Conservation (phyloP, 2,329 filamentous ascomycete genomes). For the Claviceps pusilla region DNA sequence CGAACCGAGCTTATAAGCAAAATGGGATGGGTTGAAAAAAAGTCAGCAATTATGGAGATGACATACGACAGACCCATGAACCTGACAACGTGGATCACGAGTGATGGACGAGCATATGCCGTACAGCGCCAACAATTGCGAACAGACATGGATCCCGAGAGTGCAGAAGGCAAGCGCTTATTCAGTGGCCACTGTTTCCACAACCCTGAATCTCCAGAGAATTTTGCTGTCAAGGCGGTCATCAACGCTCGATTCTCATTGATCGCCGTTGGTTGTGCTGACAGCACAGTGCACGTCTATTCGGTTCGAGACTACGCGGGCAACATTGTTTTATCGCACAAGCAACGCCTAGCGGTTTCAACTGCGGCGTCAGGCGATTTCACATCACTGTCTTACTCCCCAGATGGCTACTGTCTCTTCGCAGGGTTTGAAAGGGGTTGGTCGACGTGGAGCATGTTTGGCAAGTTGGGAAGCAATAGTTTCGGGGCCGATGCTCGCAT, state of each 20-base stretch:
- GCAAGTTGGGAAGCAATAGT: slow-evolving; percentile 72
- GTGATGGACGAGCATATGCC: slow-evolving; percentile 75
- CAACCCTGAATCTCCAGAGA: slow-evolving; percentile 42
- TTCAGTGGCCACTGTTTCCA: slow-evolving; percentile 93
- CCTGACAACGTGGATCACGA: slow-evolving; percentile 80
- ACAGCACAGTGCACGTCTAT: slow-evolving; percentile 76
- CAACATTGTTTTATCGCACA: slow-evolving; percentile 78
- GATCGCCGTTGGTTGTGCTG: slow-evolving; percentile 68
- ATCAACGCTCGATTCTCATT: slow-evolving; percentile 94
- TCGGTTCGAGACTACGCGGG: slow-evolving; percentile 84
- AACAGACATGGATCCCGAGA: slow-evolving; percentile 24
- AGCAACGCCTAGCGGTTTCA: slow-evolving; percentile 55
- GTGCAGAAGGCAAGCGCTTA: slow-evolving; percentile 45
- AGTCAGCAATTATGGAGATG: slow-evolving; percentile 65
- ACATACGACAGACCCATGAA: slow-evolving; percentile 95
- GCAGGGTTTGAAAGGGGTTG: slow-evolving; percentile 85
- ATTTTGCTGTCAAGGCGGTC: slow-evolving; percentile 56
- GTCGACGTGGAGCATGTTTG: slow-evolving; percentile 96
- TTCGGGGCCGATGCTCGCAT: slow-evolving; percentile 56
- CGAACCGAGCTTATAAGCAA: slow-evolving; percentile 78
- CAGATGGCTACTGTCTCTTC: slow-evolving; percentile 92
- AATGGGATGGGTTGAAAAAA: slow-evolving; percentile 75
- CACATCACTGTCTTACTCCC: slow-evolving; percentile 70
- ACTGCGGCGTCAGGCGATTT: slow-evolving; percentile 51
- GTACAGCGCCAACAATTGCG: slow-evolving; percentile 53